Percentiles rank a stretch among this genome's conserved stretches.
Evolutionary conservation across 1,139 yeast genomes (phyloP).

Genomic region (Meyerozyma guilliermondii): DNA sequence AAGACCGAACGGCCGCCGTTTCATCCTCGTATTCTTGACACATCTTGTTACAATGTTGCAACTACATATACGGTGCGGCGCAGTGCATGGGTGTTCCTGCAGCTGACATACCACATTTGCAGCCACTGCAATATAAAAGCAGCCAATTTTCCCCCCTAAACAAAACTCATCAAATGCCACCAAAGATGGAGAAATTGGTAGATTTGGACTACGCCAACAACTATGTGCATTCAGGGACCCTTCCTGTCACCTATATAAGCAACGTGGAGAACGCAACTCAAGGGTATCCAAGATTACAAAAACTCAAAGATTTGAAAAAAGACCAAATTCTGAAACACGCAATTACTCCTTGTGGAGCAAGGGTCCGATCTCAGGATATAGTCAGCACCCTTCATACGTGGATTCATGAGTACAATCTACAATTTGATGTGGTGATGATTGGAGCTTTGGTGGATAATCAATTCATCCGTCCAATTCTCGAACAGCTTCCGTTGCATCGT

Average conservation of each 20-base stretch:
- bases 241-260: slow-evolving; percentile 60
- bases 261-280: slow-evolving; percentile 62
- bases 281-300: slow-evolving; percentile 82
- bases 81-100: neutral
- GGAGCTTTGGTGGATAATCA: slow-evolving; percentile 80
- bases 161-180: neutral
- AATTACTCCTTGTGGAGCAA: slow-evolving; percentile 60
- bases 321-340: slow-evolving; percentile 45
- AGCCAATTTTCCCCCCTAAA: neutral
- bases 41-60: neutral
- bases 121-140: neutral
- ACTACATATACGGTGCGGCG: neutral
- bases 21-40: neutral
- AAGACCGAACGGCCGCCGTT: too few relatives aligned
- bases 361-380: slow-evolving; percentile 49
- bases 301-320: slow-evolving; percentile 58
- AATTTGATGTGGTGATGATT: slow-evolving; percentile 87
- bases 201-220: slow-evolving; percentile 70
- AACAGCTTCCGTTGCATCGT: slow-evolving; percentile 63
- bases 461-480: slow-evolving; percentile 53
- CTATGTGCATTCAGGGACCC: slow-evolving; percentile 53
- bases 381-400: slow-evolving; percentile 54
- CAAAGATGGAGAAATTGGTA: neutral
- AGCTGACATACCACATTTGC: slow-evolving; percentile 2
- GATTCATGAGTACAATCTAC: slow-evolving; percentile 51